These are phyloP conservation scores for Rhodotorula sp. DNA, from an alignment of 1,284 basidiomycete genomes.

Conservation along the genomic window DNA sequence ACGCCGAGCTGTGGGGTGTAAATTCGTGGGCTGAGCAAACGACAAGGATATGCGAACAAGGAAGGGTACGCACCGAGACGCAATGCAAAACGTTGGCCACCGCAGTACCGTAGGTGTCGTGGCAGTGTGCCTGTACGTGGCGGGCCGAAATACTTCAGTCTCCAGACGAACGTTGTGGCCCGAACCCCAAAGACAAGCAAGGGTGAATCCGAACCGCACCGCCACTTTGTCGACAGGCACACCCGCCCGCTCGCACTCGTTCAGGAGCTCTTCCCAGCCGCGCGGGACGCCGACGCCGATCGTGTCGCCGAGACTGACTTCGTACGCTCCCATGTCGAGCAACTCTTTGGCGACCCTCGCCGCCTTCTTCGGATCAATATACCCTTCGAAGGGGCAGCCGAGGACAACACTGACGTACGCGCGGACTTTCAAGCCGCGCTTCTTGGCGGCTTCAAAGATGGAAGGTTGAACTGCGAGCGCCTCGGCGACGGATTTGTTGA, in stretches of 20 bases:
- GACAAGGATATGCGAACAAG: neutral
- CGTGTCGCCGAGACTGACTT: constrained; percentile 88
- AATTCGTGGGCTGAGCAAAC: neutral
- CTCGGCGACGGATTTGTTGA: constrained; percentile 71
- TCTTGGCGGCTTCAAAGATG: constrained; percentile 63
- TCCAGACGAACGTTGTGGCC: neutral
- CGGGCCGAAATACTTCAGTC: constrained; percentile 52
- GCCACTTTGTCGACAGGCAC: constrained; percentile 67
- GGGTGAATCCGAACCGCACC: constrained; percentile 53
- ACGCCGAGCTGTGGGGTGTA: constrained; percentile 52
- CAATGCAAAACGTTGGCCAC: constrained; percentile 53
- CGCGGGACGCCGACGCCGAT: constrained; percentile 79
- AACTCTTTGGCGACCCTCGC: constrained; percentile 69
- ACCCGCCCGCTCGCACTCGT: constrained; percentile 61
- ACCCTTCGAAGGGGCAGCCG: constrained; percentile 80
- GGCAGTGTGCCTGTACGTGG: constrained; percentile 62
- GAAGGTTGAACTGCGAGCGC: constrained; percentile 65
- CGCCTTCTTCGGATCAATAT: constrained; percentile 66
- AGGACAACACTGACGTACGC: constrained; percentile 75
- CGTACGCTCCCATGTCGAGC: constrained; percentile 88
- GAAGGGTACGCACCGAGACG: constrained; percentile 22
- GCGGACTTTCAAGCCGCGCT: constrained; percentile 68
- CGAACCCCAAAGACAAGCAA: neutral
- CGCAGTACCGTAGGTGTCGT: constrained; percentile 86
- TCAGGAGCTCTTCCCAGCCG: constrained; percentile 65